phyloP scores from a whole-genome alignment of 495 filamentous ascomycete species.

The Penicillium roqueforti region DNA sequence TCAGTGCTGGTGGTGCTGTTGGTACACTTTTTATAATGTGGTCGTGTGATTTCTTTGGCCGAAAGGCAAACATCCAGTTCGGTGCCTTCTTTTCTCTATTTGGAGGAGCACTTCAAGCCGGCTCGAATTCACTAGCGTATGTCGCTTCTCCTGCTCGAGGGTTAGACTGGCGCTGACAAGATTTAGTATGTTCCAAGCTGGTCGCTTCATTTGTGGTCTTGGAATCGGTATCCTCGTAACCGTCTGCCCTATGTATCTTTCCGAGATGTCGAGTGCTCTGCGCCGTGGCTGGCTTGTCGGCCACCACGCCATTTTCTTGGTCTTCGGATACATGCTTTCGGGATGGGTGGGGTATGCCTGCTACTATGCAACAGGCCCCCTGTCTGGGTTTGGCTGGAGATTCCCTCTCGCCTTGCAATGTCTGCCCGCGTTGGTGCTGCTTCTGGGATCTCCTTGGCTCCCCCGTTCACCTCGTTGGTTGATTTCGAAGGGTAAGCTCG shows the following conservation, averaged over 20 bases:
- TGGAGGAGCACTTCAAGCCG: constrained; percentile 44
- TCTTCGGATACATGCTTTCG: constrained; percentile 42
- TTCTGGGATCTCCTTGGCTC: constrained; percentile 36
- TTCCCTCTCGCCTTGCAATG: constrained; percentile 45
- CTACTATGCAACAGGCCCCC: constrained; percentile 32
- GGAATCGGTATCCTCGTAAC: constrained; percentile 46
- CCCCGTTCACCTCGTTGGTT: constrained; percentile 47
- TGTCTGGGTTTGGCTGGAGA: constrained; percentile 41
- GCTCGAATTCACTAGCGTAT: constrained; percentile 38
- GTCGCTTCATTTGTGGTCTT: constrained; percentile 45
- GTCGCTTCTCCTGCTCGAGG: background rate
- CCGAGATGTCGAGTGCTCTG: constrained; percentile 34
- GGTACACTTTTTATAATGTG: constrained; percentile 42
- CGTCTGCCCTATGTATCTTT: constrained; percentile 45
- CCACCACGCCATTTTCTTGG: constrained; percentile 38
- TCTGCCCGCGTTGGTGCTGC: constrained; percentile 36
- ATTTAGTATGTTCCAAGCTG: constrained; percentile 45
- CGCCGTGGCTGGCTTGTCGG: constrained; percentile 38
- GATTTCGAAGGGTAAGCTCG: constrained; percentile 34
- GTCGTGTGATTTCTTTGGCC: constrained; percentile 41
- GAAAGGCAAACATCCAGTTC: constrained; percentile 43
- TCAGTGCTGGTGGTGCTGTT: constrained; percentile 43
- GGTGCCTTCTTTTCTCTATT: constrained; percentile 41
- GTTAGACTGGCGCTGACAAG: background rate
- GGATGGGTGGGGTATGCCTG: constrained; percentile 45